phyloP scores from a whole-genome alignment of 768 basidiomycete genomes.

The Rubroboletus satanas region DNA sequence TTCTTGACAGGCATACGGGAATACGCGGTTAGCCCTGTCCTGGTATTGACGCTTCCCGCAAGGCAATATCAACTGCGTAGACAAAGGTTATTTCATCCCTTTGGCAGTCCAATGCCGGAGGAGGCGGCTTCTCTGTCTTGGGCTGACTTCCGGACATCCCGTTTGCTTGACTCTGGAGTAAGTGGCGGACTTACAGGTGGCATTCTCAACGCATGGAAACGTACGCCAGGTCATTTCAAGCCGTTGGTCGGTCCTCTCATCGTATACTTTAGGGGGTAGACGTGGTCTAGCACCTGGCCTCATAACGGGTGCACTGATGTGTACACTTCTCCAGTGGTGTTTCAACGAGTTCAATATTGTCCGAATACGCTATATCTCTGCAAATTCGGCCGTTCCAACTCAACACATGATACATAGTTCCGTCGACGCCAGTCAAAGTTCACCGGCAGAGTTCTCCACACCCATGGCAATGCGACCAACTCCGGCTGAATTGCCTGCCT shows the following conservation, averaged over 20 bases:
- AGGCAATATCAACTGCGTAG: slow-evolving; percentile 45
- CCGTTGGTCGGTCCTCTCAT: slow-evolving; percentile 3
- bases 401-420: background rate
- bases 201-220: slow-evolving; percentile 51
- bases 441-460: background rate
- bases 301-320: slow-evolving; percentile 53
- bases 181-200: slow-evolving; percentile 72
- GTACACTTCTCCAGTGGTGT: slow-evolving; percentile 59
- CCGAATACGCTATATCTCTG: slow-evolving; percentile 56
- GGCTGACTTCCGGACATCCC: slow-evolving; percentile 53
- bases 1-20: slow-evolving; percentile 61
- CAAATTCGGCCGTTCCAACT: slow-evolving; percentile 8
- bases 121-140: slow-evolving; percentile 32
- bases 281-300: slow-evolving; percentile 56
- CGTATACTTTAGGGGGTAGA: slow-evolving; percentile 49
- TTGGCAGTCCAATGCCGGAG: slow-evolving; percentile 14
- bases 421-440: background rate
- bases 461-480: slow-evolving; percentile 17
- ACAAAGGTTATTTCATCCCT: slow-evolving; percentile 27
- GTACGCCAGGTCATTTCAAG: slow-evolving; percentile 35
- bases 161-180: slow-evolving; percentile 65
- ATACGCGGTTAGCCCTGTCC: slow-evolving; percentile 63
- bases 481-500: background rate
- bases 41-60: slow-evolving; percentile 44
- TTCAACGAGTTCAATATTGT: slow-evolving; percentile 66